Base-by-base conservation (phyloP, 179 eudicot species). In the Beta lomatogona region DNA sequence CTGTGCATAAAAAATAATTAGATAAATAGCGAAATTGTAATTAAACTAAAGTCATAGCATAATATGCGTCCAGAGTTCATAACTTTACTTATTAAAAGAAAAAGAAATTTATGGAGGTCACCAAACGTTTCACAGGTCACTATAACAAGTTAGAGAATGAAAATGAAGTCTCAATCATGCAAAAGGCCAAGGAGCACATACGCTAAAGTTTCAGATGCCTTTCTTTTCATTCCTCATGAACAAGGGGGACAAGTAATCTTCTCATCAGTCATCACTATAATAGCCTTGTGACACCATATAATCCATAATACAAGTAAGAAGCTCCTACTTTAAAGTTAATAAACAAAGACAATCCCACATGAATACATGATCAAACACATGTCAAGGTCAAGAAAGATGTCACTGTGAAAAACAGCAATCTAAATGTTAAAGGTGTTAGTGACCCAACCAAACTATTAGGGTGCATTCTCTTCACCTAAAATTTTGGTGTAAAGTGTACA, bases 341-440 rank as follows among this genome's bases (percentile, higher is more conserved):
- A 66, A 53, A 15, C 65, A 65, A 45, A 65, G 79, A 73, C 75
- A 77, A 28, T 10, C 28, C 31, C 81, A 82, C 74, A 72, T 82
- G 78, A 44, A 31, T 78, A 82, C 74, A 72, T 82, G 78, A 44
- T 72, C 48, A 82, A 82, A 55, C 58, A 52, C 78, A 72, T 61
- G 80, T 36, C 36, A 36, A 48, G 57, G 14, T 60, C 46, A 19
- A 36, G 59, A 71, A 64, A 64, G 71, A 65, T 45, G 31, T 53
- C 73, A n/a, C 21, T 71, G 73, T 16, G 61, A 60, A 64, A 76
- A 57, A 75, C 3, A 64, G 6, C 22, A 14, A 65, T 69, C 76
- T 44, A 7, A 19, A 16, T 36, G 2, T 36, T 36, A 36, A 25
- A 25, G 28, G 41, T 36, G 41, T 36, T 36, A 36, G 41, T 36